Conservation (phyloP, 176 grass and related monocot genomes). For the Avena eriantha region DNA sequence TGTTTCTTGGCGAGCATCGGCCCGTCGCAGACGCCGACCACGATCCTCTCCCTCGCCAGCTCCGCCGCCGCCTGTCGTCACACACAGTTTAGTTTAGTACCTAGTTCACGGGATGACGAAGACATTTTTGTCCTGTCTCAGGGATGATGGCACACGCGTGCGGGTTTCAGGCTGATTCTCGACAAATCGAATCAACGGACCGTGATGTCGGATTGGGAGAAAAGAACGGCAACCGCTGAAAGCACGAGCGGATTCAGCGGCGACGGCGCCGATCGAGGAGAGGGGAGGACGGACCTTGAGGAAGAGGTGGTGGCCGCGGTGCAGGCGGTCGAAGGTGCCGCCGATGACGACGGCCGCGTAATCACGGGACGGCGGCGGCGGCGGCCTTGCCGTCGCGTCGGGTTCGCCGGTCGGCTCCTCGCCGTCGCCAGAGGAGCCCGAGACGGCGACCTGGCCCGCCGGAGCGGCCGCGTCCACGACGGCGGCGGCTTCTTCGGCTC, state of each 20-base stretch:
- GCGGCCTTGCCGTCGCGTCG: neutral
- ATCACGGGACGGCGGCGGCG: neutral
- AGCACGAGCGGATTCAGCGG: neutral
- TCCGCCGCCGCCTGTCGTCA: constrained; percentile 73
- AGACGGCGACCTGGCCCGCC: neutral
- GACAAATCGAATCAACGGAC: no score
- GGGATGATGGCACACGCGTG: neutral
- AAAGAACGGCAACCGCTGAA: neutral
- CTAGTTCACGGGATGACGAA: neutral
- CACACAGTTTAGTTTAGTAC: neutral
- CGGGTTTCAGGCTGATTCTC: no score
- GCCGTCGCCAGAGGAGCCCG: neutral
- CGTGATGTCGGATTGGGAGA: no score
- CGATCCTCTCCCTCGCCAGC: constrained; percentile 67
- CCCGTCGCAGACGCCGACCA: constrained; percentile 88
- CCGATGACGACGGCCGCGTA: constrained; percentile 77
- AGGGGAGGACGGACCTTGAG: constrained; percentile 50
- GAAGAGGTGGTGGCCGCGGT: constrained; percentile 88
- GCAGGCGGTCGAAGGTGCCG: constrained; percentile 89
- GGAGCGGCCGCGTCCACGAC: neutral
- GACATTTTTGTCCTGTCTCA: neutral
- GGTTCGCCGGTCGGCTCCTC: neutral
- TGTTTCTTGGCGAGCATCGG: constrained; percentile 95
- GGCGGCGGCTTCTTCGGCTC: neutral
- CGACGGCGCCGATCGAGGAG: neutral